Conservation (phyloP, 2,329 filamentous ascomycete genomes). For the Pestalotiopsis sp. region DNA sequence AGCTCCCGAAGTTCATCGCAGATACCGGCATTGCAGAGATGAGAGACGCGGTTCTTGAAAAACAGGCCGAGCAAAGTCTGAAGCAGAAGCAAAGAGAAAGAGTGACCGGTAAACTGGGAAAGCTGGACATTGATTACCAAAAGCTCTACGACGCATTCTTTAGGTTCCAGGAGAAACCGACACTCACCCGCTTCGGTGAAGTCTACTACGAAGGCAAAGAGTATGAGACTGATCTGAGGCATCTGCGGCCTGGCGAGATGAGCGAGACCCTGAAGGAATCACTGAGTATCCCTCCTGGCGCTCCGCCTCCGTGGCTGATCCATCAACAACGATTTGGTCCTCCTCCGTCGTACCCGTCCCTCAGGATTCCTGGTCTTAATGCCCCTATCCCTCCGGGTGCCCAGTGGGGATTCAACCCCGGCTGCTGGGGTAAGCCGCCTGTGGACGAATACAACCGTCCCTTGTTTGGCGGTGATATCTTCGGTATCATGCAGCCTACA, state of each 20-base stretch:
- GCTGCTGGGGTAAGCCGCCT: conserved; percentile 94
- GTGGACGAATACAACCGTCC: conserved; percentile 92
- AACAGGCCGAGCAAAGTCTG: conserved; percentile 86
- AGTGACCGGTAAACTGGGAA: conserved; percentile 94
- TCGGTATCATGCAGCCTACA: conserved; percentile 66
- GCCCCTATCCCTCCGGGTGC: conserved; percentile 88
- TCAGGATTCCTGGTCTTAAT: conserved; percentile 93
- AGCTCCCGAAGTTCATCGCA: conserved; percentile 92
- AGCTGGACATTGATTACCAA: conserved; percentile 97
- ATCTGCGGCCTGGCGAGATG: conserved; percentile 87
- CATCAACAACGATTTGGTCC: conserved; percentile 94
- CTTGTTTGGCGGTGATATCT: conserved; percentile 92
- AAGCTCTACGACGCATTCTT: conserved; percentile 99
- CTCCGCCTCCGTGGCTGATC: conserved; percentile 95
- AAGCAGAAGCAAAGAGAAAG: conserved; percentile 96
- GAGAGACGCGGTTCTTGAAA: conserved; percentile 94
- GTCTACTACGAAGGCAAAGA: conserved; percentile 99
- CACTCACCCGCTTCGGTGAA: conserved; percentile 91
- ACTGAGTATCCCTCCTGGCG: conserved; percentile 88
- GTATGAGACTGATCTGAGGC: conserved; percentile 90
- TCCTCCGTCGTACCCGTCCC: conserved; percentile 90
- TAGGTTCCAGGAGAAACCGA: conserved; percentile 93
- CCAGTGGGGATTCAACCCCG: conserved; percentile 92
- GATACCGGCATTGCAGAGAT: conserved; percentile 98
- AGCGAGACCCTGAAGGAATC: conserved; percentile 90